These are phyloP conservation scores for Kwoniella sp. DNA, from an alignment of 768 basidiomycete genomes.

Conservation along the genomic window DNA sequence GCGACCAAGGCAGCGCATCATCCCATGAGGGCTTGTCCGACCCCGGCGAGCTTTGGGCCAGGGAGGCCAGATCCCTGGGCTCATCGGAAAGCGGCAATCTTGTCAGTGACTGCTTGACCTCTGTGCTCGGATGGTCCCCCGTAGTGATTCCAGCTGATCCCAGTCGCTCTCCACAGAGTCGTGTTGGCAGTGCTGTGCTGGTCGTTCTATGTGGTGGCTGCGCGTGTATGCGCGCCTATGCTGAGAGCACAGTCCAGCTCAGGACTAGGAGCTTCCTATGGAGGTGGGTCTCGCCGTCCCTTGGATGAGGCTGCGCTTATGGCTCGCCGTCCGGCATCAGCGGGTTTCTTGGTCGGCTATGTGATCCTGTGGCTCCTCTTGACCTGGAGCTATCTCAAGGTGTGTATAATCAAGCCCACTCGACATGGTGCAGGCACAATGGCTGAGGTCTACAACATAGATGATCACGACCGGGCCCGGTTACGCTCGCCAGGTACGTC, in stretches of 20 bases:
- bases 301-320: neutral
- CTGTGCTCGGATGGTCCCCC: neutral
- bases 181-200: constrained; percentile 64
- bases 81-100: constrained; percentile 22
- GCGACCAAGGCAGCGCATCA: no score
- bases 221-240: constrained; percentile 66
- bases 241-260: constrained; percentile 55
- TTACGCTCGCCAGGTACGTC: constrained; percentile 26
- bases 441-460: constrained; percentile 6
- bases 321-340: constrained; percentile 54
- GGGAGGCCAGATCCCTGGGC: constrained; percentile 29
- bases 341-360: constrained; percentile 64
- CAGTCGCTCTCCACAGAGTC: constrained; percentile 45
- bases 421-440: neutral
- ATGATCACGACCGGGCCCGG: constrained; percentile 33
- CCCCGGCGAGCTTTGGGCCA: no score
- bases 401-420: constrained; percentile 46
- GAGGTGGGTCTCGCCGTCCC: constrained; percentile 58
- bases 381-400: constrained; percentile 74
- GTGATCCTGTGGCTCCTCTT: constrained; percentile 63
- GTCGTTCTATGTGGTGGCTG: constrained; percentile 71
- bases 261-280: constrained; percentile 57
- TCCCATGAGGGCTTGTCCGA: no score
- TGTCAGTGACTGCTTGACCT: constrained; percentile 16
- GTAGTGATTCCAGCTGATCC: neutral